A percentile compares a stretch with the other conserved stretches of the same genome.
Conservation (phyloP, 768 basidiomycete genomes). For the Tephrocybe sp. region DNA sequence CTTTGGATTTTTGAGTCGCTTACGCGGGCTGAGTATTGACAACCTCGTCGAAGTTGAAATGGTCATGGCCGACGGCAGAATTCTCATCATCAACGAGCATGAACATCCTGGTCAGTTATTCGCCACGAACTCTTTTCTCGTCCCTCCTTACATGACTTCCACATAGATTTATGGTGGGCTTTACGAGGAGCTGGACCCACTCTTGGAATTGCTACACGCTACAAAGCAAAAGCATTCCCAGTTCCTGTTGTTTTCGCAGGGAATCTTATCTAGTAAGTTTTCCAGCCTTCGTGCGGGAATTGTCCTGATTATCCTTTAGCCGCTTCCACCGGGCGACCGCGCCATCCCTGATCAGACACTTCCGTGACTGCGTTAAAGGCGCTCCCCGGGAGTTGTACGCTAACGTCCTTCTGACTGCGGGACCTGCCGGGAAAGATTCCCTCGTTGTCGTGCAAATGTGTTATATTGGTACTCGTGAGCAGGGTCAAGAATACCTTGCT, state of each 20-base stretch:
- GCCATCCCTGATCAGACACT: constrained; percentile 85
- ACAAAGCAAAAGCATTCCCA: constrained; percentile 86
- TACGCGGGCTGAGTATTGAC: constrained; percentile 86
- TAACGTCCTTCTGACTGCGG: constrained; percentile 88
- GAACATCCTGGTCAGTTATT: constrained; percentile 64
- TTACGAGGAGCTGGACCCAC: constrained; percentile 81
- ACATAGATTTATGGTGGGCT: constrained; percentile 88
- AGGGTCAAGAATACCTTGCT: constrained; percentile 77
- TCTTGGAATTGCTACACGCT: constrained; percentile 85
- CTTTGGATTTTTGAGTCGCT: constrained; percentile 83
- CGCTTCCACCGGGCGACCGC: constrained; percentile 88
- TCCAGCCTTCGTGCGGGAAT: background rate
- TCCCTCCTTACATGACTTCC: too few relatives aligned
- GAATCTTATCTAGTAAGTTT: constrained; percentile 84
- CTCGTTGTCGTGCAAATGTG: constrained; percentile 92
- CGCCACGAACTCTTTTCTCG: too few relatives aligned
- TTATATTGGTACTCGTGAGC: constrained; percentile 74
- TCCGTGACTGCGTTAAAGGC: constrained; percentile 90
- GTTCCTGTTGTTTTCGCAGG: constrained; percentile 91
- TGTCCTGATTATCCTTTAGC: constrained; percentile 37
- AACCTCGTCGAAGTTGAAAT: constrained; percentile 91
- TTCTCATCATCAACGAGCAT: constrained; percentile 72
- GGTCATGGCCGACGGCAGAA: constrained; percentile 87
- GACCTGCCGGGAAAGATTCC: constrained; percentile 80
- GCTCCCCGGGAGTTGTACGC: constrained; percentile 88